Evolutionary conservation across 257 asterid species (phyloP), one percentile per base, ranked within the genome.

Genomic region (Petunia axillaris): DNA sequence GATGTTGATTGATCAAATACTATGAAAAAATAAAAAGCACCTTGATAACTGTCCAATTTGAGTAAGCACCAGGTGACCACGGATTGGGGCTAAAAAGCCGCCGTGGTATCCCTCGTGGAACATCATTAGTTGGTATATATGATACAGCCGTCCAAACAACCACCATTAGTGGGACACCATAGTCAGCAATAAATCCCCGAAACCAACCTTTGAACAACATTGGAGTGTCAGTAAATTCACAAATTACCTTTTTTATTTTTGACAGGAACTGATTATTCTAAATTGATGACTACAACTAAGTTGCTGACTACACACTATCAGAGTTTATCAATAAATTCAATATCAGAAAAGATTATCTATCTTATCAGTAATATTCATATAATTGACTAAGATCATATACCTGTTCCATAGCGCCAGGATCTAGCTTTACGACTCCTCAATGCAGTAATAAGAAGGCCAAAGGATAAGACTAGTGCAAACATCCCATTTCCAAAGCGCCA

Each of bases 401-500:
- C 99, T 88, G 98, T 62, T 81, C 99, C 99, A 60, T 94, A 96
- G 15, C 98, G 92, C 99, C 98, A 96, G 50, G 99, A 86, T 83
- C 99, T 82, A 77, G 99, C 99, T 83, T 89, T 89, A 39, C 98
- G 93, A 81, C 99, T 96, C 84, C 83, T 90, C 86, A 94, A 52
- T 68, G 97, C 94, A 41, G 98, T 89, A 52, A 92, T 87, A 81
- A 96, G 93, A 86, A 96, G 98, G 71, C 99, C 99, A 73, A 94
- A 96, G 5, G 97, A 91, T 36, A 96, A 88, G 75, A 96, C 97
- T 83, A 94, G 83, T 1, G 98, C 99, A 84, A 96, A 94, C 98
- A 96, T 92, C 76, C 99, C 99, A 75, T 96, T 96, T 77, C 97
- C 97, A 59, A 94, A 96, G 64, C 96, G 93, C 99, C 99, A 94